Evolutionary conservation across 495 filamentous ascomycete species (phyloP).

Genomic region (Talaromyces borbonicus): DNA sequence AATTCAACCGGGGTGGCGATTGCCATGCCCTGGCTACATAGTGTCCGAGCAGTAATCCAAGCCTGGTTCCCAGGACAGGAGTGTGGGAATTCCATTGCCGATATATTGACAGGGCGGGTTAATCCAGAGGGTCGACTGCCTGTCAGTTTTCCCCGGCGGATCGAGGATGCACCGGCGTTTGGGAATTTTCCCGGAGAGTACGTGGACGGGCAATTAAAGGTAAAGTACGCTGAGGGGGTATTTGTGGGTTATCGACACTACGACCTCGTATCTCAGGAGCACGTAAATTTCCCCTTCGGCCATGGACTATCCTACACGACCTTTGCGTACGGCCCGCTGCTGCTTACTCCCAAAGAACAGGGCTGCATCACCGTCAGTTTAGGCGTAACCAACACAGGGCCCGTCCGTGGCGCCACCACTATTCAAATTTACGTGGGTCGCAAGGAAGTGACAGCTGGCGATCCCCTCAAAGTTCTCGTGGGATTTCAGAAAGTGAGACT

Average conservation of each 20-base stretch:
- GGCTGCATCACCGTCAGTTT: too few species aligned
- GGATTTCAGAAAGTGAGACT: too few species aligned
- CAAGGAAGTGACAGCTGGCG: too few species aligned
- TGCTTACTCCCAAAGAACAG: too few species aligned
- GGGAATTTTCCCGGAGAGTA: too few species aligned
- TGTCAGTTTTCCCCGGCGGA: conserved; percentile 61
- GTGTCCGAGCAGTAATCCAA: conserved; percentile 56
- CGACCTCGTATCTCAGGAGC: conserved; percentile 53
- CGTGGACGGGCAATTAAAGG: too few species aligned
- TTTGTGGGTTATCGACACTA: conserved; percentile 81
- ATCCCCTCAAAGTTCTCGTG: too few species aligned
- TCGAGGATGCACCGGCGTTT: too few species aligned
- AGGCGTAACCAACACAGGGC: too few species aligned
- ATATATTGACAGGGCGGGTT: conserved; percentile 43
- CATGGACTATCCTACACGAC: conserved; percentile 75
- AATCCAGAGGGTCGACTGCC: conserved; percentile 48
- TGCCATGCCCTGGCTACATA: conserved; percentile 69
- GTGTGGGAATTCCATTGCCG: conserved; percentile 52
- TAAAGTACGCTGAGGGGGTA: conserved; percentile 69
- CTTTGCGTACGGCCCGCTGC: too few species aligned
- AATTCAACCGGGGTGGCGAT: conserved; percentile 78
- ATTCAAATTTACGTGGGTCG: too few species aligned
- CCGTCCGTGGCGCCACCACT: too few species aligned
- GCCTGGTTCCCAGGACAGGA: conserved; percentile 64
- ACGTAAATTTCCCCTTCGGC: conserved; percentile 68